phyloP scores from a whole-genome alignment of 2,329 filamentous ascomycete genomes.

The Myotisia sp. region DNA sequence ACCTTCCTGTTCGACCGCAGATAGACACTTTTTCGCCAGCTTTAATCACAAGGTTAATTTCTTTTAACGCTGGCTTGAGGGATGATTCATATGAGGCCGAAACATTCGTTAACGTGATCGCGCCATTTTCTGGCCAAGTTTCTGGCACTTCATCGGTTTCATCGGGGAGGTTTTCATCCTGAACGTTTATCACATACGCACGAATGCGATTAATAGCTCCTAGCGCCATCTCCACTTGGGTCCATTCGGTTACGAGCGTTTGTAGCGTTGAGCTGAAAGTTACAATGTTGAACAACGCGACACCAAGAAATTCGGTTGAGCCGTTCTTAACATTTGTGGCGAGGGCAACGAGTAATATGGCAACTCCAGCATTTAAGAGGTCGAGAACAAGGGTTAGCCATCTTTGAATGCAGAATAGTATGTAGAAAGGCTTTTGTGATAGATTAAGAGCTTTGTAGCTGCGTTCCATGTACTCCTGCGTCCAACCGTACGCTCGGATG shows the following conservation, averaged over 20 bases:
- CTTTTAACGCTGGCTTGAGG: conserved; percentile 3
- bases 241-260: background rate
- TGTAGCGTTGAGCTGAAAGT: conserved; percentile 1
- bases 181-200: background rate
- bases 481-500: conserved; percentile 1
- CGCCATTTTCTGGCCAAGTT: conserved; percentile 12
- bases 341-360: conserved; percentile 1
- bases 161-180: conserved; percentile 3
- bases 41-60: conserved; percentile 7
- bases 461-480: conserved; percentile 1
- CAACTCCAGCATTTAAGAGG: conserved; percentile 2
- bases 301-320: conserved; percentile 1
- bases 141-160: conserved; percentile 12
- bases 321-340: background rate
- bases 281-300: conserved; percentile 3
- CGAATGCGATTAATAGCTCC: conserved; percentile 3
- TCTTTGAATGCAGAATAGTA: conserved; percentile 3
- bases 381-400: conserved; percentile 3
- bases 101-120: conserved; percentile 1
- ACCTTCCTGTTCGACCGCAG: conserved; percentile 13
- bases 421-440: conserved; percentile 4
- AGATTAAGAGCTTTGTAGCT: conserved; percentile 1
- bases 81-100: conserved; percentile 2
- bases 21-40: conserved; percentile 11
- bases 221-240: conserved; percentile 2